Percentiles rank a stretch among this genome's conserved stretches.
These are phyloP conservation scores for Malania oleifera DNA, from an alignment of 164 flowering plant genomes.

Conservation along the genomic window DNA sequence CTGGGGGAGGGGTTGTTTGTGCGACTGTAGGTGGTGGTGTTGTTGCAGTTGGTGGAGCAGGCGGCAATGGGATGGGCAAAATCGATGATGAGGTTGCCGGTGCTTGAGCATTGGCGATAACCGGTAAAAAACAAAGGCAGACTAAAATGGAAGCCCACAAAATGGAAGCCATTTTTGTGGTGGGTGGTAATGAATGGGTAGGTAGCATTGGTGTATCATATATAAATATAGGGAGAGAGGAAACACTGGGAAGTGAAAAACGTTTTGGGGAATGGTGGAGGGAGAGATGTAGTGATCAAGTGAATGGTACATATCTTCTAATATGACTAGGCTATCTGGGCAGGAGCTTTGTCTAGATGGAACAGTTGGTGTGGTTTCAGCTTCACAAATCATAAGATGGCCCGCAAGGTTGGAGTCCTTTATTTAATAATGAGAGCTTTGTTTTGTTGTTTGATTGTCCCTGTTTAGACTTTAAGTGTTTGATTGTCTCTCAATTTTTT, in stretches of 20 bases:
- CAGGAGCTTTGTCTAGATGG: not conserved
- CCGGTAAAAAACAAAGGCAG: slow-evolving; percentile 14
- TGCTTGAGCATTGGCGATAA: slow-evolving; percentile 32
- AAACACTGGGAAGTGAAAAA: not conserved
- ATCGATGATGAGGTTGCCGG: slow-evolving; percentile 38
- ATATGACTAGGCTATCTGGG: not conserved
- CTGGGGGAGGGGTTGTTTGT: slow-evolving; percentile 27
- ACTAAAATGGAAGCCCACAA: slow-evolving; percentile 12
- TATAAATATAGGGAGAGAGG: not conserved
- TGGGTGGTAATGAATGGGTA: not conserved
- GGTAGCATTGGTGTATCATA: not conserved
- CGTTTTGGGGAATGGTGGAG: not conserved
- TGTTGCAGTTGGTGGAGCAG: slow-evolving; percentile 17
- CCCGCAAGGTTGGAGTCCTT: not conserved
- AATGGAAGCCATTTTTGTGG: slow-evolving; percentile 18
- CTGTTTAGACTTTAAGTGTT: no score
- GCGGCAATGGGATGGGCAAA: slow-evolving; percentile 14
- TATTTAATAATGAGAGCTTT: no score
- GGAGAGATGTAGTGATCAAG: slow-evolving; percentile 3
- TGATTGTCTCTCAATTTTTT: no score
- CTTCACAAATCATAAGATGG: not conserved
- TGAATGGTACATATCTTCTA: not conserved
- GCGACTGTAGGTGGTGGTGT: slow-evolving; percentile 28
- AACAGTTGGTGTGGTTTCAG: not conserved
- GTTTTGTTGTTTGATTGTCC: no score